A percentile compares a stretch with the other conserved stretches of the same genome.
These are phyloP conservation scores for Mucor plumbeus DNA, from an alignment of 371 early-diverging fungal genomes.

Conservation along the genomic window DNA sequence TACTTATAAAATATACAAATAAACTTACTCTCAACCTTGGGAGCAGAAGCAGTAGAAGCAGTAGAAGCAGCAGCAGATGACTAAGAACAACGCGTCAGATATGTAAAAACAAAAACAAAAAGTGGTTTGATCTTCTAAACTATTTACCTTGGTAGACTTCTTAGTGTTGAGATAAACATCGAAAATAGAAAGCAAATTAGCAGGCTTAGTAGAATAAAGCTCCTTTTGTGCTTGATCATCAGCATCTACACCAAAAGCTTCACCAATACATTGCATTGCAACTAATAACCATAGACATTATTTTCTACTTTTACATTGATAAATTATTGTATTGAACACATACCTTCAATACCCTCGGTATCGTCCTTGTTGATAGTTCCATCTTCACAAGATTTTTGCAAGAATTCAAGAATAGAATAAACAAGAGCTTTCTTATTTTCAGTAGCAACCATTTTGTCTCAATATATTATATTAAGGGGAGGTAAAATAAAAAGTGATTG, in stretches of 20 bases:
- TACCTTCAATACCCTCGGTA: constrained; percentile 91
- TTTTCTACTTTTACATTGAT: not conserved
- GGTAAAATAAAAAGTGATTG: not conserved
- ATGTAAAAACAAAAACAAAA: not conserved
- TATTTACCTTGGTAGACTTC: constrained; percentile 53
- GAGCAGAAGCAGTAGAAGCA: constrained; percentile 10
- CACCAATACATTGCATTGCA: constrained; percentile 94
- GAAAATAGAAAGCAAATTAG: constrained; percentile 81
- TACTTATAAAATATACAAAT: not conserved
- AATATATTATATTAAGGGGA: not conserved
- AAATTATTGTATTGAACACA: not conserved
- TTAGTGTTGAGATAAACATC: constrained; percentile 90
- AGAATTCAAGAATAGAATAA: constrained; percentile 88
- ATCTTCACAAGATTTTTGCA: constrained; percentile 79
- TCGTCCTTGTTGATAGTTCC: constrained; percentile 83
- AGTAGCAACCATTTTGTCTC: constrained; percentile 24
- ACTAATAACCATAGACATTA: constrained; percentile 34
- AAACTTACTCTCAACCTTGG: constrained; percentile 28
- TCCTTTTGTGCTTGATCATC: constrained; percentile 70
- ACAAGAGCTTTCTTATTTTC: constrained; percentile 84
- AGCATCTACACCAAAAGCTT: constrained; percentile 89
- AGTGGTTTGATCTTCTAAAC: not conserved
- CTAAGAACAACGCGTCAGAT: constrained; percentile 5
- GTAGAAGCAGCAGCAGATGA: not conserved
- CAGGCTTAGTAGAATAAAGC: constrained; percentile 84